Evolutionary conservation across 1,284 basidiomycete species (phyloP), one percentile per base, ranked within the genome.

Genomic region (Trichosporon inkin): DNA sequence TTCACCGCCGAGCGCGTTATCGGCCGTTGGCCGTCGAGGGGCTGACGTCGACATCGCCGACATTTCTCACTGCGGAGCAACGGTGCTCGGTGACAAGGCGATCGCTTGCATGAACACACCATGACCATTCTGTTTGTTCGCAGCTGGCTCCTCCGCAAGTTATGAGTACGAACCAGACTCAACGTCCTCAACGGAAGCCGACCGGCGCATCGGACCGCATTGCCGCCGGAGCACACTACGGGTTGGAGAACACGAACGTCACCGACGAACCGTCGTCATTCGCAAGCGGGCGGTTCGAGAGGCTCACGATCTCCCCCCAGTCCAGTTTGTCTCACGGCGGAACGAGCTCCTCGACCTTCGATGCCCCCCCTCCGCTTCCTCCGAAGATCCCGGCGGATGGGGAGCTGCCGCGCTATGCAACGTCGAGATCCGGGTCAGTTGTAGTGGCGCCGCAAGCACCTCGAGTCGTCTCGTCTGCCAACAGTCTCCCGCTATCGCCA

Each of bases 161-260:
- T 8, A 49, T 49, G 44, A 49, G 44, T 49, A 22, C 14, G 10
- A 24, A 22, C 24, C 22, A 47, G 22, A 16, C 44, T 17, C 44
- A 49, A 11, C 24, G 28, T 3, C 40, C 40, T 3, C 44, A 49
- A 24, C 11, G 44, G 13, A 49, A 49, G 11, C 44, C 44, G 44
- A 49, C 44, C 22, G 44, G 44, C 44, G 44, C 44, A 6, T 49
- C 44, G 22, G 44, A 49, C 44, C 44, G 24, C 22, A 22, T 49
- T 16, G 16, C n/a, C 2, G 44, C 44, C 44, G 44, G 44, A 14
- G 24, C 44, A 16, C 44, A 49, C 7, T 49, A 49, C 22, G 44
- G 44, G 4, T 22, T 49, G 13, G 22, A 32, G 16, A 8, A 22
- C 14, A 16, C 11, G 22, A 24, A 19, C 5, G 44, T 49, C 22